phyloP scores from a whole-genome alignment of 441 rosid species.

The Populus tomentosa region DNA sequence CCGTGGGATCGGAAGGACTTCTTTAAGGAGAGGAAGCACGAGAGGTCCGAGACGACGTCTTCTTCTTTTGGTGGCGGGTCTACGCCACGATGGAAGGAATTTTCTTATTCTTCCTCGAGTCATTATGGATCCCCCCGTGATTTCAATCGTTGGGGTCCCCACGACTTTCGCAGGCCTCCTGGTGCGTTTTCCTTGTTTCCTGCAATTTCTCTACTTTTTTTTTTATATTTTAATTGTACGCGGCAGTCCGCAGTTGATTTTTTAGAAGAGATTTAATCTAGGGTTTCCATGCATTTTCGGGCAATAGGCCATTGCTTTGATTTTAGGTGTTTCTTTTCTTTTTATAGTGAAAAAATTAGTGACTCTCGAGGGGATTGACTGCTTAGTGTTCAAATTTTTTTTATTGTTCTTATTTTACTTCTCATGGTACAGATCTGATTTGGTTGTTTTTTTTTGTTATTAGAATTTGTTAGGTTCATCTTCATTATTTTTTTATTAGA shows the following conservation, averaged over 20 bases:
- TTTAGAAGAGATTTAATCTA: neutral
- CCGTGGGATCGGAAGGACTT: slow-evolving; percentile 93
- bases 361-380: neutral
- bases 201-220: neutral
- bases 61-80: slow-evolving; percentile 39
- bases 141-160: slow-evolving; percentile 35
- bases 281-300: neutral
- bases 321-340: neutral
- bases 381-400: no score
- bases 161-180: slow-evolving; percentile 72
- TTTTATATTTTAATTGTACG: no score
- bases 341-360: neutral
- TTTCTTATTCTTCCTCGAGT: slow-evolving; percentile 32
- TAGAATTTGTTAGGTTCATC: neutral
- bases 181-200: slow-evolving; percentile 33
- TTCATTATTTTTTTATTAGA: slow-evolving; percentile 5
- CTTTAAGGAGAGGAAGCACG: slow-evolving; percentile 86
- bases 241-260: neutral
- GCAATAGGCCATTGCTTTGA: neutral
- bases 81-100: slow-evolving; percentile 73
- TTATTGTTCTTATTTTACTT: neutral
- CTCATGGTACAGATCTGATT: neutral
- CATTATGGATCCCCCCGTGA: slow-evolving; percentile 56
- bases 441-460: neutral
- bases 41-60: slow-evolving; percentile 48